Conservation (phyloP, 2,329 filamentous ascomycete species). For the Colletotrichum lini region DNA sequence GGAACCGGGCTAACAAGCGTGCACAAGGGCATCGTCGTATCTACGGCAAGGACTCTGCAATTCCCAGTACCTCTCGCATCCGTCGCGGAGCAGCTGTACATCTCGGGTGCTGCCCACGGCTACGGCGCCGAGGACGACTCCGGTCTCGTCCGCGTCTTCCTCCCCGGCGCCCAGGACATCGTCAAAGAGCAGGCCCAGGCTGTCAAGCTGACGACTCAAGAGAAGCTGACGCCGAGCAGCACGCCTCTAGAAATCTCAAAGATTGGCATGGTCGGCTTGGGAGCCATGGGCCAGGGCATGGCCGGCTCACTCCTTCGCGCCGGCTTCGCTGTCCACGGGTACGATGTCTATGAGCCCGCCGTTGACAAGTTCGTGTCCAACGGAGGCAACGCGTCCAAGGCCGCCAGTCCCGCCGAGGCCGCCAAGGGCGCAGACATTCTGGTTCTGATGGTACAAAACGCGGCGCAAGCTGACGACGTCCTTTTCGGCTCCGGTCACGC, state of each 20-base stretch:
- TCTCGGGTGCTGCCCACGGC: constrained; percentile 47
- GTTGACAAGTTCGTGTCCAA: constrained; percentile 49
- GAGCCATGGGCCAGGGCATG: constrained; percentile 58
- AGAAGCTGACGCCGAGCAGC: constrained; percentile 42
- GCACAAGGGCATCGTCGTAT: constrained; percentile 48
- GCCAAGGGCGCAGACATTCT: constrained; percentile 49
- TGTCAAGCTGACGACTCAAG: constrained; percentile 9
- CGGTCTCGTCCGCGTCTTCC: constrained; percentile 48
- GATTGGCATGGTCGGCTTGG: constrained; percentile 54
- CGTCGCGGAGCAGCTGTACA: constrained; percentile 51
- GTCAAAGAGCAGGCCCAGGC: constrained; percentile 44
- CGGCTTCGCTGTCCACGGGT: constrained; percentile 52
- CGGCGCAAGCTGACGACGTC: constrained; percentile 50
- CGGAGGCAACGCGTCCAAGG: constrained; percentile 45
- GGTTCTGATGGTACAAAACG: constrained; percentile 55
- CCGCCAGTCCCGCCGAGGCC: constrained; percentile 48
- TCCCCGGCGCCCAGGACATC: constrained; percentile 39
- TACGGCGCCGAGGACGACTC: constrained; percentile 49
- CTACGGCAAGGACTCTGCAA: constrained; percentile 47
- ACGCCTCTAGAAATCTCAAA: constrained; percentile 48
- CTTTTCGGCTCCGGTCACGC: constrained; percentile 51
- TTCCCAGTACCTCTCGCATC: constrained; percentile 55
- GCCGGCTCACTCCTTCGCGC: constrained; percentile 52
- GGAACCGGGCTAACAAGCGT: not conserved
- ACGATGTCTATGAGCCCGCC: constrained; percentile 50